Evolutionary conservation across 2,329 filamentous ascomycete genomes (phyloP), one percentile per base, ranked within the genome.

Genomic region (Bimuria novae-zelandiae): DNA sequence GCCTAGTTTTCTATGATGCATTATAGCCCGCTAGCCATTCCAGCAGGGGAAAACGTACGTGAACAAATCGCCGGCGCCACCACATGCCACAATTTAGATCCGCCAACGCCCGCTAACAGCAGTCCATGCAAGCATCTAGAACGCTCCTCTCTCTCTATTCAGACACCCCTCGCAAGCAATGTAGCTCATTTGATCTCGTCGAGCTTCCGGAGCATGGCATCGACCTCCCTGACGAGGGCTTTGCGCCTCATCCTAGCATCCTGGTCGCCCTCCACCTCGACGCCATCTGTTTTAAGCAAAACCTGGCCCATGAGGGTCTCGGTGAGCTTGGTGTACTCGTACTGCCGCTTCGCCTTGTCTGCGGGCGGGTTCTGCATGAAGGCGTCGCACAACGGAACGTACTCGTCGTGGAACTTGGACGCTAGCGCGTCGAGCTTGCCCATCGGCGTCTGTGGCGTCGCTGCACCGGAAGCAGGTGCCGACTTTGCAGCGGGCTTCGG

Each of bases 301-400:
- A 92, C 84, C 62, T 92, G 88, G 56, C 87, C 84, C 79, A 94
- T 79, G 33, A 92, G 82, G 4, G 87, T 89, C 77, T 94, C 90
- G 3, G 84, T 86, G 16, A 94, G 72, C 68, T 83, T 87, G 69
- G 88, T 86, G 70, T 93, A 87, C 66, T 92, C 88, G 29, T 91
- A 89, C 12, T 83, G 82, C 44, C 83, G 79, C 78, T 89, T 90
- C 71, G 87, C 86, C 33, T 76, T 63, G 12, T 73, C 67, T 3
- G 74, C 69, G 0, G 90, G 89, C 10, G 90, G 87, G 7, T 80
- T 77, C 5, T 75, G 76, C 17, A 82, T 80, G 68, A 85, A 93
- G 21, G 85, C 74, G 3, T 81, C 73, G 62, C 86, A 89, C 6
- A 87, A 70, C 1, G 89, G 88, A n/a, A 87, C 73, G 57, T 89